These are phyloP conservation scores for Chlorella sp. DNA, from an alignment of 139 green algal species.

Conservation along the genomic window DNA sequence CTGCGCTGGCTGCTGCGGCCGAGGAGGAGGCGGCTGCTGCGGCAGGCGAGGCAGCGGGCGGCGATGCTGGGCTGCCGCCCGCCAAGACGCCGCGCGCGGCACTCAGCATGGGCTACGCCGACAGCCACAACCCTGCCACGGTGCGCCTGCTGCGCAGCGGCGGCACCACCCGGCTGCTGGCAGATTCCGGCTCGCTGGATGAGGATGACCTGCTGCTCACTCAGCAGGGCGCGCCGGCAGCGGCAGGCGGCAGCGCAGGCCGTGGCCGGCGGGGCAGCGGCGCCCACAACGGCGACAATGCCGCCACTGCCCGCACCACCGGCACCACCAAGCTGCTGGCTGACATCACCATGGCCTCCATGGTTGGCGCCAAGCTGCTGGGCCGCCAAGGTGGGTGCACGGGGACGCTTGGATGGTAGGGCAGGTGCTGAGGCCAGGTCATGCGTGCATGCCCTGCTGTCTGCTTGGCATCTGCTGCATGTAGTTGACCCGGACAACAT, in stretches of 20 bases:
- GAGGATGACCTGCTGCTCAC: background rate
- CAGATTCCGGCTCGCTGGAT: background rate
- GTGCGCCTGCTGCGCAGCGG: slow-evolving; percentile 38
- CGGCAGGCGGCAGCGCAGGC: background rate
- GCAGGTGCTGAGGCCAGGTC: too few species aligned
- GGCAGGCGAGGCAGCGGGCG: background rate
- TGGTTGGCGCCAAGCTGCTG: slow-evolving; percentile 26
- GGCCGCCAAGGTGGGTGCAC: background rate
- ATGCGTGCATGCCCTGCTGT: too few species aligned
- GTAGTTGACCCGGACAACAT: background rate
- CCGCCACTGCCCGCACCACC: slow-evolving; percentile 15
- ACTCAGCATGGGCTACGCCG: slow-evolving; percentile 34
- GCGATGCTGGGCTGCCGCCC: background rate
- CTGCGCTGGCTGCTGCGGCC: background rate
- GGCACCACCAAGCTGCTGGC: slow-evolving; percentile 67
- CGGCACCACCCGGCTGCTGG: slow-evolving; percentile 48
- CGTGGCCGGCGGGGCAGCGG: too few species aligned
- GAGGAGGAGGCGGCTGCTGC: background rate
- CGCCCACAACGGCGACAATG: too few species aligned
- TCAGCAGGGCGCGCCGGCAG: background rate
- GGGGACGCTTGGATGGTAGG: too few species aligned
- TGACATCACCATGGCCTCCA: slow-evolving; percentile 58
- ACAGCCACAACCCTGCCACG: slow-evolving; percentile 52
- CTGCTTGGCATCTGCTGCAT: background rate
- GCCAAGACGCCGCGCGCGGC: slow-evolving; percentile 4